Evolutionary conservation across 1,284 basidiomycete species (phyloP), one percentile per base, ranked within the genome.

Genomic region (Trametes polyzona): DNA sequence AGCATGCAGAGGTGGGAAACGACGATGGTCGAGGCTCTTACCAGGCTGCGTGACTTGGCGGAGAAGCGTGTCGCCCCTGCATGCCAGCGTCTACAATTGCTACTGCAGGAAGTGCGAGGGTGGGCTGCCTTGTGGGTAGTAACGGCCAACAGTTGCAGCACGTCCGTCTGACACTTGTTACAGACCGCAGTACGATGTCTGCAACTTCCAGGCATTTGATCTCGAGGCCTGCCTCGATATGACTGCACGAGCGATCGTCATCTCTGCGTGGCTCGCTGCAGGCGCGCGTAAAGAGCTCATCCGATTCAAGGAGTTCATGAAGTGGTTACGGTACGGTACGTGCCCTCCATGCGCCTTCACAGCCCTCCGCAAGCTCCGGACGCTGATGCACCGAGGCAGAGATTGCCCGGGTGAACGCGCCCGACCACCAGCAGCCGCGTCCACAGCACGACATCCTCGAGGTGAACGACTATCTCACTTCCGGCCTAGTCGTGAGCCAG

Each of bases 1-100:
- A 82, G 83, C 49, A 76, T 92, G 52, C 84, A 86, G 69, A 91
- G 90, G 69, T 93, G 90, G 90, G 90, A 93, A 67, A 77, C 82
- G 3, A 84, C 83, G 4, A 81, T 92, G 64, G 77, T 78, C 14
- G 88, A 92, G 59, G 83, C 88, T 19, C 71, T 93, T 51, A 76
- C 79, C 32, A 88, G 85, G 68, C 72, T 92, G 61, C 87, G 90
- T 53, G 88, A 93, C 70, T 84, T 80, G 67, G 79, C 87, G 23
- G 87, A 88, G 67, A 83, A 85, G 62, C 81, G 83, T 50, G 73
- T 91, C 33, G 80, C 83, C 10, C 88, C 88, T 41, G 89, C 90
- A 32, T 83, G 85, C 57, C 90, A 93, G 69, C 83, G 90, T 32
- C 70, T 92, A 35, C 82, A 90, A 66, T 73, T 93, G 33, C 76